A percentile compares a stretch with the other conserved stretches of the same genome.
Conservation (phyloP, 805 yeast genomes). For the Limtongia smithiae region DNA sequence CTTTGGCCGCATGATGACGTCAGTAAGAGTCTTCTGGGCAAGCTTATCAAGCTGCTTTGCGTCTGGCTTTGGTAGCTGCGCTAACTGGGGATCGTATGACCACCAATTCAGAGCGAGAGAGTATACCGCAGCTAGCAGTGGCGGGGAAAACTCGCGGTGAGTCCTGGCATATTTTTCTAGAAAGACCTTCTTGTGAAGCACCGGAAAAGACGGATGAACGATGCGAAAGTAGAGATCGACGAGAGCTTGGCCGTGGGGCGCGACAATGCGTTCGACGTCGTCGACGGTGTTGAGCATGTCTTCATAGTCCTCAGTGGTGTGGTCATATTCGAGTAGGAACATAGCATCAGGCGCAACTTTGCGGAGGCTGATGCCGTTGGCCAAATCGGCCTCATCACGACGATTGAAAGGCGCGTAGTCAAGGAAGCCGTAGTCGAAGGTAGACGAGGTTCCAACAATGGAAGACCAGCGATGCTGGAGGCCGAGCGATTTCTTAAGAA, state of each 20-base stretch:
- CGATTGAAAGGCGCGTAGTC: conserved; percentile 62
- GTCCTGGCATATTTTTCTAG: conserved; percentile 87
- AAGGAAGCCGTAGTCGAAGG: conserved; percentile 69
- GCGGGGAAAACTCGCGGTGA: conserved; percentile 87
- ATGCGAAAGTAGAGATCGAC: conserved; percentile 73
- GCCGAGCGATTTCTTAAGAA: conserved; percentile 65
- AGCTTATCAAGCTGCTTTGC: conserved; percentile 63
- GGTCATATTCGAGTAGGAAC: conserved; percentile 72
- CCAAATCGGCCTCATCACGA: conserved; percentile 75
- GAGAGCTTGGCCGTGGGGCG: conserved; percentile 83
- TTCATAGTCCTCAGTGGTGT: conserved; percentile 56
- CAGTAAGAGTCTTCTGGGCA: conserved; percentile 62
- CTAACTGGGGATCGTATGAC: conserved; percentile 78
- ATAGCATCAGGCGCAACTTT: conserved; percentile 74
- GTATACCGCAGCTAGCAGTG: conserved; percentile 85
- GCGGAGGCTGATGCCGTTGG: conserved; percentile 62
- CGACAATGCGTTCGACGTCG: conserved; percentile 74
- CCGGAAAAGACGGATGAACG: conserved; percentile 88
- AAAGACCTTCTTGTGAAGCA: conserved; percentile 85
- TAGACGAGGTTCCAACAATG: conserved; percentile 82
- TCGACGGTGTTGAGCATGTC: conserved; percentile 76
- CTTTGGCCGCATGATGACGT: conserved; percentile 80
- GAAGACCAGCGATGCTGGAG: conserved; percentile 83
- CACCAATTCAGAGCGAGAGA: conserved; percentile 89
- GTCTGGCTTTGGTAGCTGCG: conserved; percentile 76